These are phyloP conservation scores for Globisporangium viniferum DNA, from an alignment of 352 stramenopile genomes.

Conservation along the genomic window DNA sequence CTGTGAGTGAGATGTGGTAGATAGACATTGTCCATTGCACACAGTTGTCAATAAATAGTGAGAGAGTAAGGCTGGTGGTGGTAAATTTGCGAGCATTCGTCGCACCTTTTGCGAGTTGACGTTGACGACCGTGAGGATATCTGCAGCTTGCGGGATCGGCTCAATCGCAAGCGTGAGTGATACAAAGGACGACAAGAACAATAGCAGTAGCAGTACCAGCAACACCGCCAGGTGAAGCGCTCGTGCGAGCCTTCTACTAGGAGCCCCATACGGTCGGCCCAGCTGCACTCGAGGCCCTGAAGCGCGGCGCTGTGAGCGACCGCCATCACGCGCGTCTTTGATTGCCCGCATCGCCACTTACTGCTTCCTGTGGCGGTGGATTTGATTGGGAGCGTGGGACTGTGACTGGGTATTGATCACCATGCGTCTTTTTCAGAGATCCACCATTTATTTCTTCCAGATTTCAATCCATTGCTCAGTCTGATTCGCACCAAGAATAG, in stretches of 20 bases:
- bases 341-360: too few species aligned
- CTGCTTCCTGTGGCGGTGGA: too few species aligned
- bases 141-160: conserved; percentile 42
- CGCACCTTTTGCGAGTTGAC: conserved; percentile 35
- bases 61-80: not conserved
- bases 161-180: conserved; percentile 24
- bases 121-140: conserved; percentile 51
- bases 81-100: not conserved
- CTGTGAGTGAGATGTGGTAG: conserved; percentile 12
- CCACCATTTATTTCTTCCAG: not conserved
- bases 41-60: not conserved
- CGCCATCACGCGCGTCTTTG: too few species aligned
- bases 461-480: not conserved
- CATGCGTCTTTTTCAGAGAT: not conserved
- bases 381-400: too few species aligned
- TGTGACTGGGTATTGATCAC: too few species aligned
- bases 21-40: not conserved
- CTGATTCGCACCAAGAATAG: conserved; percentile 5
- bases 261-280: too few species aligned
- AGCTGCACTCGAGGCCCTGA: too few species aligned
- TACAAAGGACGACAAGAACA: conserved; percentile 7
- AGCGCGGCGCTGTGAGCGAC: too few species aligned
- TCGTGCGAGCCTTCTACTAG: too few species aligned
- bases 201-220: not conserved
- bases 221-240: too few species aligned